phyloP scores from a whole-genome alignment of 176 grass and related monocot species.

The Aegilops sharonensis region DNA sequence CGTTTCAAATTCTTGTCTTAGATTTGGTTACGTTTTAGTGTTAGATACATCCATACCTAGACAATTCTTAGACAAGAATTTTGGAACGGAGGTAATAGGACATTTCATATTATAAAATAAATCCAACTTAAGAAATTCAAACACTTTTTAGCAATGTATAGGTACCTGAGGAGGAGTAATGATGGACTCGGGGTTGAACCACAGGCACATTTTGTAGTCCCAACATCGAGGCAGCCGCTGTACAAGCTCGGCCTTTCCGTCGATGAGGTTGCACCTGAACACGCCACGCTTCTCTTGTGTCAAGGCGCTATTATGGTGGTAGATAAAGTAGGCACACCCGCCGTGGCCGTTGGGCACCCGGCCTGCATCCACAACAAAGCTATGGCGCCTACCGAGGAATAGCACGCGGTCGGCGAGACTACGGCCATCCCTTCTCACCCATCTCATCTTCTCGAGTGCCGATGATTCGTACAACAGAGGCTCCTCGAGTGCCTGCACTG shows the following conservation, averaged over 20 bases:
- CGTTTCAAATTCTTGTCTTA: too few species aligned
- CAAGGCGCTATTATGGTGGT: neutral
- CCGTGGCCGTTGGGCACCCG: neutral
- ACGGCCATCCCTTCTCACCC: neutral
- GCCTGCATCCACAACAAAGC: neutral
- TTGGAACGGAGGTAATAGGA: too few species aligned
- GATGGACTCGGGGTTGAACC: neutral
- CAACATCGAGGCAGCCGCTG: neutral
- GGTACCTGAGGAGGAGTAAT: neutral
- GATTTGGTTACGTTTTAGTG: too few species aligned
- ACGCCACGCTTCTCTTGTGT: neutral
- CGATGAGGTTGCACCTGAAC: neutral
- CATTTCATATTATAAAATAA: neutral
- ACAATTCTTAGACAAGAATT: too few species aligned
- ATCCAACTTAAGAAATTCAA: neutral
- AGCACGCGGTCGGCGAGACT: neutral
- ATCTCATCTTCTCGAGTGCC: neutral
- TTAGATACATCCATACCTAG: too few species aligned
- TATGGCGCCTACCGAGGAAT: neutral
- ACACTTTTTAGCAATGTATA: too few species aligned
- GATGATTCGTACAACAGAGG: neutral
- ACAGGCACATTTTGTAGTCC: neutral
- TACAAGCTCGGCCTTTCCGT: neutral
- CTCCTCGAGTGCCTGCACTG: neutral
- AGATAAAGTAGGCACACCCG: neutral